phyloP scores from a whole-genome alignment of 768 basidiomycete species.

The Rhizopogon vinicolor region DNA sequence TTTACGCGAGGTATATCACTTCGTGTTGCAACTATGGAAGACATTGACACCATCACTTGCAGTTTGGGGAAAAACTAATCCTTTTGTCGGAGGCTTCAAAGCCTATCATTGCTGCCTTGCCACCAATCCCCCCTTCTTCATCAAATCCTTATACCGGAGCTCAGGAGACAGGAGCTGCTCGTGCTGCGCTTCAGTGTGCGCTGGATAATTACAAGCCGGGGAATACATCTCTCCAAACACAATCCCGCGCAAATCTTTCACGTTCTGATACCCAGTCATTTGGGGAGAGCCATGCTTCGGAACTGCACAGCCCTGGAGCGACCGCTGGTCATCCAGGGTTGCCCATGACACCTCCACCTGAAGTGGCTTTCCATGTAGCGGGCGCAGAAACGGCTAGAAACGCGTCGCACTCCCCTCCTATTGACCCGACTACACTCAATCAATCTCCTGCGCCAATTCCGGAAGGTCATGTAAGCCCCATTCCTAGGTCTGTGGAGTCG shows the following conservation, averaged over 20 bases:
- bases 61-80: conserved; percentile 82
- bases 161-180: conserved; percentile 59
- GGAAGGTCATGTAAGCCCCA: conserved; percentile 17
- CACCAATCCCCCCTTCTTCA: conserved; percentile 59
- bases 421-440: conserved; percentile 22
- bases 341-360: conserved; percentile 40
- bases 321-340: conserved; percentile 28
- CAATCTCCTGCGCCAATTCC: conserved; percentile 17
- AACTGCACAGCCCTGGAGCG: conserved; percentile 47
- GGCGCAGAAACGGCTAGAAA: conserved; percentile 6
- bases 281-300: conserved; percentile 77
- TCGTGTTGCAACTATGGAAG: not conserved
- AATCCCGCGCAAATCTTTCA: conserved; percentile 47
- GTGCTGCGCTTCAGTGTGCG: conserved; percentile 73
- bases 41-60: not conserved
- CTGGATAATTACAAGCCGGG: conserved; percentile 77
- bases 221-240: conserved; percentile 46
- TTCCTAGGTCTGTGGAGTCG: conserved; percentile 14
- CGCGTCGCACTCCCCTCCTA: conserved; percentile 7
- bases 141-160: conserved; percentile 55
- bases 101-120: conserved; percentile 58
- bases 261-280: conserved; percentile 78
- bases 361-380: conserved; percentile 6
- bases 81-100: conserved; percentile 68
- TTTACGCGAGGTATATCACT: conserved; percentile 58